Conservation (phyloP, 306 rosid species). For the Hippophae tibetana region DNA sequence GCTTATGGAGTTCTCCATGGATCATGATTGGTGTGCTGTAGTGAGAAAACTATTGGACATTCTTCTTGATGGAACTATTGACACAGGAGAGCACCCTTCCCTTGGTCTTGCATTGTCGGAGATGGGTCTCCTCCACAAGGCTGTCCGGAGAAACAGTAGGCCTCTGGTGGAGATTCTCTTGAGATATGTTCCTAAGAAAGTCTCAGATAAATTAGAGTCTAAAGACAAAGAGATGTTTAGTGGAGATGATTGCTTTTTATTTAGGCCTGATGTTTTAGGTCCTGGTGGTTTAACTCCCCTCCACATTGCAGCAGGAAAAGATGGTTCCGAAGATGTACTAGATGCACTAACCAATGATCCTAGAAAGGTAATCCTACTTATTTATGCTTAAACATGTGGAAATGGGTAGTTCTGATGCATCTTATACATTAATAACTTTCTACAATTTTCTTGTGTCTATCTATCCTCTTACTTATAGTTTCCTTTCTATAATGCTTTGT, state of each 20-base stretch:
- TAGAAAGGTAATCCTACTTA: constrained; percentile 44
- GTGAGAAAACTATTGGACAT: constrained; percentile 53
- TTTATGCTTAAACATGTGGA: not conserved
- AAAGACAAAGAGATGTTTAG: constrained; percentile 29
- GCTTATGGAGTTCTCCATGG: constrained; percentile 77
- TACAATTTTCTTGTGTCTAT: not conserved
- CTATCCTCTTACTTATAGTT: not conserved
- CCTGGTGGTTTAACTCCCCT: constrained; percentile 79
- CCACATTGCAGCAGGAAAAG: constrained; percentile 65
- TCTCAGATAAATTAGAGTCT: constrained; percentile 20
- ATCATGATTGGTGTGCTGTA: constrained; percentile 87
- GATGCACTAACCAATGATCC: constrained; percentile 84
- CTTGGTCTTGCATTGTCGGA: constrained; percentile 46
- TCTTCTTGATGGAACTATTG: constrained; percentile 55
- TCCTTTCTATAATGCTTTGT: no score
- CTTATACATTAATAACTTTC: not conserved
- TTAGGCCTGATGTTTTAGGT: constrained; percentile 55
- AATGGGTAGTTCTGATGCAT: not conserved
- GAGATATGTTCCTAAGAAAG: constrained; percentile 36
- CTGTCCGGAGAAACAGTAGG: constrained; percentile 60
- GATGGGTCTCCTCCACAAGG: constrained; percentile 65
- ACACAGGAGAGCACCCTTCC: constrained; percentile 40
- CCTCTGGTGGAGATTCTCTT: constrained; percentile 67
- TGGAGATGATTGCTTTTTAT: constrained; percentile 44
- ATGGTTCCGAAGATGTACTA: constrained; percentile 54